Percentiles rank a stretch among this genome's conserved stretches.
Evolutionary conservation across 768 basidiomycete genomes (phyloP).

Genomic region (Xerocomus brunneocitrinus): DNA sequence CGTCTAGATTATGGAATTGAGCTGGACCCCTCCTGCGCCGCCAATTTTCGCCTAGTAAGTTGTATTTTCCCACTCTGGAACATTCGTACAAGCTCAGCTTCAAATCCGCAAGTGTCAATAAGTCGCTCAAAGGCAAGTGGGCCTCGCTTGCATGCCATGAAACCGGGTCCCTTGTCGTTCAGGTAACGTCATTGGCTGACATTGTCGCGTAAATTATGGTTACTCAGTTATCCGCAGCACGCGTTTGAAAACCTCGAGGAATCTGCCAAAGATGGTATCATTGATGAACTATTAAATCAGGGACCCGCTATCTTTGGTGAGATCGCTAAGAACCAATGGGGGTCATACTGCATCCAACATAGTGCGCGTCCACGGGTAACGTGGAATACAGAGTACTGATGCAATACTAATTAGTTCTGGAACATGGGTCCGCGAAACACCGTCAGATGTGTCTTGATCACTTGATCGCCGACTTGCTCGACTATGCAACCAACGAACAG

Average conservation of each 20-base stretch:
- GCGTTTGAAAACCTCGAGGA: slow-evolving; percentile 85
- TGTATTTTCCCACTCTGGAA: not conserved
- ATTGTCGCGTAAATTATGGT: not conserved
- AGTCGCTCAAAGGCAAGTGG: slow-evolving; percentile 85
- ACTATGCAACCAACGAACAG: slow-evolving; percentile 78
- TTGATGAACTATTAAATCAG: slow-evolving; percentile 77
- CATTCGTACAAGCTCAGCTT: slow-evolving; percentile 2
- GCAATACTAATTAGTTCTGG: slow-evolving; percentile 51
- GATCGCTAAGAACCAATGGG: slow-evolving; percentile 86
- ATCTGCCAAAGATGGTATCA: slow-evolving; percentile 78
- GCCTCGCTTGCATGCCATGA: slow-evolving; percentile 86
- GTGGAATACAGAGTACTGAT: slow-evolving; percentile 3
- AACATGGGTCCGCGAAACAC: slow-evolving; percentile 77
- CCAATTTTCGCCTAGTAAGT: slow-evolving; percentile 84
- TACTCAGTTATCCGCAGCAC: slow-evolving; percentile 43
- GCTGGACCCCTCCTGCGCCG: slow-evolving; percentile 82
- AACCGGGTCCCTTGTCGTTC: slow-evolving; percentile 84
- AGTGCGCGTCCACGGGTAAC: slow-evolving; percentile 44
- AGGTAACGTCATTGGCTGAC: slow-evolving; percentile 41
- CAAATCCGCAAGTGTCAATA: slow-evolving; percentile 60
- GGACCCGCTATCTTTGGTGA: slow-evolving; percentile 64
- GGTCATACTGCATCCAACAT: slow-evolving; percentile 82
- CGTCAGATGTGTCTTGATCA: slow-evolving; percentile 75
- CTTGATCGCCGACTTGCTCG: slow-evolving; percentile 68
- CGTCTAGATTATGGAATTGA: slow-evolving; percentile 79